Conservation (phyloP, 306 rosid genomes). For the Geum urbanum region DNA sequence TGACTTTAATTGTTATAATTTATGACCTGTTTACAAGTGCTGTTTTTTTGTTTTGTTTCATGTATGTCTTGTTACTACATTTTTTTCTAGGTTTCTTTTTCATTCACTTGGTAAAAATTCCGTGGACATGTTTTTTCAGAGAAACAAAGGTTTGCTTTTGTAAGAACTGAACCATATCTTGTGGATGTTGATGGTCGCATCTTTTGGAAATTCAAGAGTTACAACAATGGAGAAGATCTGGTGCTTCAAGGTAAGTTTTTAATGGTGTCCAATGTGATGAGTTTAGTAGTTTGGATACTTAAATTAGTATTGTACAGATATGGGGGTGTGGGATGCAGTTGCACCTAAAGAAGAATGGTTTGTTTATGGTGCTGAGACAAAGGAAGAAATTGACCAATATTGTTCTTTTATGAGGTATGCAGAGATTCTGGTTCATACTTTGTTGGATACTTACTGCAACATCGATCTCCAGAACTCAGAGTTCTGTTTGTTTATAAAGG, state of each 20-base stretch:
- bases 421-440: neutral
- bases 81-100: neutral
- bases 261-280: neutral
- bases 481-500: neutral
- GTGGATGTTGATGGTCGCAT: constrained; percentile 40
- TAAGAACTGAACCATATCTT: constrained; percentile 35
- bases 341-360: constrained; percentile 35
- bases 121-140: constrained; percentile 18
- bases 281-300: neutral
- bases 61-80: too few species aligned
- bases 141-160: constrained; percentile 24
- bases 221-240: constrained; percentile 23
- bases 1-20: neutral
- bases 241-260: constrained; percentile 42
- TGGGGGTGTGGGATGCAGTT: constrained; percentile 29
- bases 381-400: constrained; percentile 33
- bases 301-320: constrained; percentile 23
- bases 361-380: constrained; percentile 29
- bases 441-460: neutral
- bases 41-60: too few species aligned
- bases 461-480: neutral
- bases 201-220: constrained; percentile 39
- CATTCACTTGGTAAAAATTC: neutral
- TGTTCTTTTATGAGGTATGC: constrained; percentile 31
- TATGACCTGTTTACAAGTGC: neutral